These are phyloP conservation scores for Plasmodium relictum DNA, from an alignment of 169 alveolate genomes.

Conservation along the genomic window DNA sequence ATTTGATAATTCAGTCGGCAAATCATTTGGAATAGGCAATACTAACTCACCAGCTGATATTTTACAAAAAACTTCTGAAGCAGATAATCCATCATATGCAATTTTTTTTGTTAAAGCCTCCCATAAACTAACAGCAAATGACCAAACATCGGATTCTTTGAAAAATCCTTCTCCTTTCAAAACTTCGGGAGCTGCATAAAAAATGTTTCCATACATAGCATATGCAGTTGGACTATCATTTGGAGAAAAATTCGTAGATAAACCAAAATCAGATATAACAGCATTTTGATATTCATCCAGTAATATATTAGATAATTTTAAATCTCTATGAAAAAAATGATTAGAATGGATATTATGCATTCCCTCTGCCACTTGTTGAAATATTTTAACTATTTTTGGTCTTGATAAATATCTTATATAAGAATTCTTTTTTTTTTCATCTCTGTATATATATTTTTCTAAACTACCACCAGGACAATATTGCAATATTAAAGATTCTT, in stretches of 20 bases:
- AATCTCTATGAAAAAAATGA: constrained; percentile 74
- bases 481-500: constrained; percentile 78
- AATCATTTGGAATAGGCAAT: constrained; percentile 69
- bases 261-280: constrained; percentile 82
- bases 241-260: constrained; percentile 75
- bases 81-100: constrained; percentile 80
- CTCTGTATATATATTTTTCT: constrained; percentile 77
- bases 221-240: constrained; percentile 80
- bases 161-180: constrained; percentile 83
- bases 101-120: constrained; percentile 78
- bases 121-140: constrained; percentile 80
- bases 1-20: constrained; percentile 48
- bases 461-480: constrained; percentile 83
- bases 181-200: constrained; percentile 85
- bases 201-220: constrained; percentile 81
- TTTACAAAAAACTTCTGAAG: constrained; percentile 74
- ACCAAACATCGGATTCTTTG: constrained; percentile 85
- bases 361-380: constrained; percentile 82
- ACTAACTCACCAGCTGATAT: constrained; percentile 62
- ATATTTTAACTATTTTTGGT: constrained; percentile 76
- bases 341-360: constrained; percentile 79
- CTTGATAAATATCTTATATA: constrained; percentile 66
- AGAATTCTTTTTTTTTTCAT: constrained; percentile 51
- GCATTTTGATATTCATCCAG: constrained; percentile 76
- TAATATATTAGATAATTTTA: constrained; percentile 61